Percentiles rank a stretch among this genome's conserved stretches.
Conservation (phyloP, 352 stramenopile genomes). For the Phytopythium mirpurense region DNA sequence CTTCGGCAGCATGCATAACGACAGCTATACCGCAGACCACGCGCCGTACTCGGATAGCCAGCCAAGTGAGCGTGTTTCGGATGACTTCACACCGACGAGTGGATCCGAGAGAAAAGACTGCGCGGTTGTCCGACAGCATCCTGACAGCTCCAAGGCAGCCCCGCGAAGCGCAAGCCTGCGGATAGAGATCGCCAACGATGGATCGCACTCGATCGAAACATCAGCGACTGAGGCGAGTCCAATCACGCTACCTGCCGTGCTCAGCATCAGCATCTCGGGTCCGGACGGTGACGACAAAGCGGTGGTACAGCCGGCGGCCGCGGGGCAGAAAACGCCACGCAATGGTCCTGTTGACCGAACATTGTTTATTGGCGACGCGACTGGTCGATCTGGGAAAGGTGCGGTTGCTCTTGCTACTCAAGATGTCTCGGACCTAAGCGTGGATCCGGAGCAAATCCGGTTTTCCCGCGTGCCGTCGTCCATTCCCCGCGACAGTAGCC, state of each 20-base stretch:
- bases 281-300: background rate
- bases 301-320: too few relatives aligned
- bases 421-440: background rate
- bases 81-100: background rate
- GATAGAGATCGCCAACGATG: background rate
- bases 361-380: too few relatives aligned
- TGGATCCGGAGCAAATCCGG: background rate
- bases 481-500: conserved; percentile 2
- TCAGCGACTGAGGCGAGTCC: background rate
- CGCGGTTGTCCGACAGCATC: background rate
- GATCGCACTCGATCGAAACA: background rate
- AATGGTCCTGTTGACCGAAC: background rate
- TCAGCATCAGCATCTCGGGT: background rate
- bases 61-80: background rate
- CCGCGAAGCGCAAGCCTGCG: too few relatives aligned
- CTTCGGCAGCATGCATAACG: conserved; percentile 3
- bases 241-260: background rate
- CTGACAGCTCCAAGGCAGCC: background rate
- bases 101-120: background rate
- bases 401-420: background rate
- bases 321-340: background rate
- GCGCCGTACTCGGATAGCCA: background rate
- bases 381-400: too few relatives aligned
- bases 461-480: background rate
- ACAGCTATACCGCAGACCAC: conserved; percentile 3